These are phyloP conservation scores for Suillus subalutaceus DNA, from an alignment of 768 basidiomycete species.

Conservation along the genomic window DNA sequence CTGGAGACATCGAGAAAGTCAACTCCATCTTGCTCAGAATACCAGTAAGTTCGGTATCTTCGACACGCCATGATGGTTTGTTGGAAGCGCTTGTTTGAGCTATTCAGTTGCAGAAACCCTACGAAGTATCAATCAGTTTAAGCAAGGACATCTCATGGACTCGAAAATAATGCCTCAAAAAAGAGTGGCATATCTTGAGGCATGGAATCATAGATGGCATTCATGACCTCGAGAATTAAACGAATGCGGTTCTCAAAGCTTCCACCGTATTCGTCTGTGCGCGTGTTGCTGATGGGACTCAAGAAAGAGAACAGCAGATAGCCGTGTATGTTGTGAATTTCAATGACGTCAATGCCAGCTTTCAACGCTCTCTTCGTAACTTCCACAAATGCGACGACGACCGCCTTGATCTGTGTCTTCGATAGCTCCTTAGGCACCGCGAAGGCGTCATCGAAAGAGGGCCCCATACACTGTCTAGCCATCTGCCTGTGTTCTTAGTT, in stretches of 20 bases:
- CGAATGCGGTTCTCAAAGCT: conserved; percentile 73
- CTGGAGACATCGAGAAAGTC: conserved; percentile 76
- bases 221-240: conserved; percentile 60
- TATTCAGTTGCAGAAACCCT: conserved; percentile 77
- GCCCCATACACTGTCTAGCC: no score
- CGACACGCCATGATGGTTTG: conserved; percentile 65
- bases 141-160: background rate
- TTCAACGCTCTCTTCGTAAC: no score
- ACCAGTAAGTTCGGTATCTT: conserved; percentile 64
- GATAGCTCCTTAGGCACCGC: no score
- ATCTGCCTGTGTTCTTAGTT: no score
- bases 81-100: conserved; percentile 60
- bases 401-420: no score
- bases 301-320: conserved; percentile 64
- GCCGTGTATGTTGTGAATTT: conserved; percentile 74
- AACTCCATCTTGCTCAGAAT: conserved; percentile 66
- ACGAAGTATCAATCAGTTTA: conserved; percentile 5
- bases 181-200: conserved; percentile 71
- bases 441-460: no score
- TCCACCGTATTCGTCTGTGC: conserved; percentile 75
- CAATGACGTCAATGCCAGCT: no score
- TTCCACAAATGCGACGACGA: no score
- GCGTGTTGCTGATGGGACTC: conserved; percentile 74
- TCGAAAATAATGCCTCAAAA: conserved; percentile 51
- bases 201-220: conserved; percentile 56